Base-by-base conservation (phyloP, 2,329 filamentous ascomycete species). In the Botrytis fabae region DNA sequence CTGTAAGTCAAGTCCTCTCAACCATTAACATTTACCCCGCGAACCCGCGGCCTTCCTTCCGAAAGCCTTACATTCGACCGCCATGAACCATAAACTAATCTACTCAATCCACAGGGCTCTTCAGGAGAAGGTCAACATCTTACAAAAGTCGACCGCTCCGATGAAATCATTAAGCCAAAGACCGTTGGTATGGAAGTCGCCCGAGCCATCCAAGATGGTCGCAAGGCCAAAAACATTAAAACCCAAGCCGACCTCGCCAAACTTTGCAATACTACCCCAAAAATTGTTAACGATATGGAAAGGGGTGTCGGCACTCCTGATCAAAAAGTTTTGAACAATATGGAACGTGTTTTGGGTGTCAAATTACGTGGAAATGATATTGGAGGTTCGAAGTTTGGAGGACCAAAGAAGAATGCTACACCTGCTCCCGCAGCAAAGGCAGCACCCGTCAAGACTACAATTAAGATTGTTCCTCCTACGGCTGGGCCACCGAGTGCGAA, bases 151-250 rank as follows among this genome's bases (percentile, higher is more conserved):
- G 96, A 98, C 87, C 95, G 95, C 78, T 91, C 91, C 82, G 95
- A 98, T 86, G 96, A 98, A 82, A 97, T 98, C 85, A 92, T 98
- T 85, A 97, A 97, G 86, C 95, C 94, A 81, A 97, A 97, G 86
- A 97, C 94, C 64, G 87, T 98, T 74, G 94, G 94, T 82, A 87
- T 88, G 80, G 87, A 89, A 73, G 93, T 98, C 77, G 94, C 93
- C 80, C 90, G 93, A 77, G 93, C 92, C 77, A 98, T 98, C 85
- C 88, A 90, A 80, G 88, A 91, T 80, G 89, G 92, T 72, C 93
- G 96, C 77, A 90, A 90, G 81, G 90, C 92, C 82, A 91, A 93
- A 82, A 92, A 92, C 84, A 94, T 95, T 84, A 96, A 97, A 86
- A 97, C 95, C 73, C 96, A 98, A 85, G 97, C 97, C 84, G 88